Percentiles rank a stretch among this genome's conserved stretches.
Conservation (phyloP, 164 flowering plant species). For the Umbilicus rupestris region DNA sequence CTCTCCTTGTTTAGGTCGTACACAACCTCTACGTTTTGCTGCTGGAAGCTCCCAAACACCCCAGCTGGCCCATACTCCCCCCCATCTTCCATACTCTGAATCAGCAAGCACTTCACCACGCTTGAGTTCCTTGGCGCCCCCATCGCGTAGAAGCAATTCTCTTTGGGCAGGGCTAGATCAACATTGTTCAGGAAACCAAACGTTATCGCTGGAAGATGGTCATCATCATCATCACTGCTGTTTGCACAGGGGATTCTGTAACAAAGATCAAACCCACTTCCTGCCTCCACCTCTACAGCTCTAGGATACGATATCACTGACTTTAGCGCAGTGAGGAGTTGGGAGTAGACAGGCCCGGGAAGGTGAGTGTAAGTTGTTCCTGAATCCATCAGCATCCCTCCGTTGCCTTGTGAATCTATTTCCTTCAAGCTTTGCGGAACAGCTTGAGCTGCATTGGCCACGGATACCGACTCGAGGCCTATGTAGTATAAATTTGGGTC, state of each 20-base stretch:
- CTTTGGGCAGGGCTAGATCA: constrained; percentile 43
- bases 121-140: constrained; percentile 37
- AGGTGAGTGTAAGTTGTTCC: constrained; percentile 75
- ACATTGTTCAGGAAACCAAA: constrained; percentile 56
- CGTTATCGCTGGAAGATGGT: constrained; percentile 39
- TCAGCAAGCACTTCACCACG: constrained; percentile 47
- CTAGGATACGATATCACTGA: constrained; percentile 30
- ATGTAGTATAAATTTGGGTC: constrained; percentile 54
- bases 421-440: constrained; percentile 35
- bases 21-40: constrained; percentile 60
- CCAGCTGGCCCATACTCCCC: constrained; percentile 55
- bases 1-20: constrained; percentile 61
- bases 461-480: constrained; percentile 42
- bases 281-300: constrained; percentile 26
- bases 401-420: constrained; percentile 54
- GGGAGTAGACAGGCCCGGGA: constrained; percentile 44
- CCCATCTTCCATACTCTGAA: constrained; percentile 49
- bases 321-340: constrained; percentile 27
- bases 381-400: constrained; percentile 66
- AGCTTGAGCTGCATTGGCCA: constrained; percentile 27
- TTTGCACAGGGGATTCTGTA: constrained; percentile 42
- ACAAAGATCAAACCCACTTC: constrained; percentile 57
- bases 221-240: constrained; percentile 17
- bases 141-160: constrained; percentile 49
- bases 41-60: constrained; percentile 65